Evolutionary conservation across 2,329 filamentous ascomycete species (phyloP).

Genomic region (Drechslera avenae): DNA sequence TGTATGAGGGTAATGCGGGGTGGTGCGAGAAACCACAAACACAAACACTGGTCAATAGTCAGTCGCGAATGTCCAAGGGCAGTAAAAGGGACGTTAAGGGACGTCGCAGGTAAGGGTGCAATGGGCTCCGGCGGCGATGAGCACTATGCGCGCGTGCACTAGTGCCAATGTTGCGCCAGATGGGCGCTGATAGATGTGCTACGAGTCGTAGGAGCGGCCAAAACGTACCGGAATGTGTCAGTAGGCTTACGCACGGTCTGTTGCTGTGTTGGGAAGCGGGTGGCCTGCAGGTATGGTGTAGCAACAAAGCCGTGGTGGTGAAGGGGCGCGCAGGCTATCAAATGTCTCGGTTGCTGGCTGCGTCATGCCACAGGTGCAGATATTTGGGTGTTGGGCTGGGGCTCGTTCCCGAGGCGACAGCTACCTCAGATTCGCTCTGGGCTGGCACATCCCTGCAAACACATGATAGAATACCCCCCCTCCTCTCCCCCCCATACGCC

Average conservation of each 20-base stretch:
- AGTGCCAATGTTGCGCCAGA: slow-evolving; percentile 3
- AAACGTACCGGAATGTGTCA: slow-evolving; percentile 17
- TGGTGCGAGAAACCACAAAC: not conserved
- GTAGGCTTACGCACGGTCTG: not conserved
- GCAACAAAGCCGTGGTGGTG: not conserved
- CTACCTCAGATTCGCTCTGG: slow-evolving; percentile 7
- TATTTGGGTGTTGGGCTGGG: slow-evolving; percentile 13
- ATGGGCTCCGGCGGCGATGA: not conserved
- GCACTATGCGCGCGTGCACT: slow-evolving; percentile 7
- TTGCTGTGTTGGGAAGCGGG: not conserved
- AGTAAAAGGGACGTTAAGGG: not conserved
- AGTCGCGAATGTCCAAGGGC: slow-evolving; percentile 5
- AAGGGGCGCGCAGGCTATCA: no score
- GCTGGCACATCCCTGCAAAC: slow-evolving; percentile 15
- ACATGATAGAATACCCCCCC: slow-evolving; percentile 1
- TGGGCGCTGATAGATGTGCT: not conserved
- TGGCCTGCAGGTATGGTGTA: not conserved
- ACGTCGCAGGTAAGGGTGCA: not conserved
- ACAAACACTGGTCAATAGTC: slow-evolving; percentile 2
- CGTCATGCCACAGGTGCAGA: not conserved
- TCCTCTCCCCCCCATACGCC: slow-evolving; percentile 5
- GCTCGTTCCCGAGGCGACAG: slow-evolving; percentile 12
- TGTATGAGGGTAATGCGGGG: slow-evolving; percentile 18
- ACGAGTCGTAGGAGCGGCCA: slow-evolving; percentile 1
- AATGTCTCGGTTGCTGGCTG: no score